These are phyloP conservation scores for Lachnellula willkommii DNA, from an alignment of 2,329 filamentous ascomycete genomes.

Conservation along the genomic window DNA sequence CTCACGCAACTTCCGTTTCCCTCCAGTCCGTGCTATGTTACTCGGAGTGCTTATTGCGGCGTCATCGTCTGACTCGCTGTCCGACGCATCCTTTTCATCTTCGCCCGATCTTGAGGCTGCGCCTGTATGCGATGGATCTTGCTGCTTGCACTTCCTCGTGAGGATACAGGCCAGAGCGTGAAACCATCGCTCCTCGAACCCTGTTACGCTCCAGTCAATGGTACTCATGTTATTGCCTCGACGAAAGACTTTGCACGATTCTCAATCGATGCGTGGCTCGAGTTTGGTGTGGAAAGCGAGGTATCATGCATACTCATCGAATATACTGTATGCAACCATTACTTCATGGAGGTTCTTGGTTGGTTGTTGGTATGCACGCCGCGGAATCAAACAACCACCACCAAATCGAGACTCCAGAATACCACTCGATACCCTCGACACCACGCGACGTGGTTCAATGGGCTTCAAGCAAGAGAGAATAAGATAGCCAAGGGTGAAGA, in stretches of 20 bases:
- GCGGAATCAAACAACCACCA: background rate
- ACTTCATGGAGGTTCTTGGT: background rate
- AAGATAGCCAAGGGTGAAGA: background rate
- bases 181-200: constrained; percentile 3
- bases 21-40: background rate
- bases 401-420: background rate
- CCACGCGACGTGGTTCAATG: background rate
- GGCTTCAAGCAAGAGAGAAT: background rate
- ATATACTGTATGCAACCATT: background rate
- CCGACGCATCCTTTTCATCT: background rate
- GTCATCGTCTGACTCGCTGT: background rate
- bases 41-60: constrained; percentile 1
- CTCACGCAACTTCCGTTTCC: background rate
- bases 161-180: constrained; percentile 1
- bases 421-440: background rate
- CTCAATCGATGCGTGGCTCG: background rate
- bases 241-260: background rate
- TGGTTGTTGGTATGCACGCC: background rate
- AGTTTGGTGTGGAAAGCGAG: background rate
- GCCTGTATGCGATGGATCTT: background rate
- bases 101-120: background rate
- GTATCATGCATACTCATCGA: background rate
- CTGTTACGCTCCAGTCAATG: constrained; percentile 1
- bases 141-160: background rate
- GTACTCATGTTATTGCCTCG: background rate